A percentile compares a stretch with the other conserved stretches of the same genome.
Conservation (phyloP, 805 yeast species). For the Candida chauliodis region DNA sequence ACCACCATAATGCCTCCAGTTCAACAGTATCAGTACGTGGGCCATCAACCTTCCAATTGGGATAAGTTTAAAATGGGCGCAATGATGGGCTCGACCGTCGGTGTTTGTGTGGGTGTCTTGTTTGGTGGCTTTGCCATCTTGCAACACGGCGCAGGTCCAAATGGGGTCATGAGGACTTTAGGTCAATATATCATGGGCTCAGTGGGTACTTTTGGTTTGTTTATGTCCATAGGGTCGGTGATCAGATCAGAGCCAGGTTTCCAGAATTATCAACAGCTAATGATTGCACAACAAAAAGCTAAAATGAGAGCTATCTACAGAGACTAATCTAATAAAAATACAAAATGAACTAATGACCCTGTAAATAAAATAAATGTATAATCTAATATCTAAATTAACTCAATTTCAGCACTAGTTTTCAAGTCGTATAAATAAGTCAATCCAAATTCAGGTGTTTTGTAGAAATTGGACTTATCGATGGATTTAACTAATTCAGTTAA, state of each 20-base stretch:
- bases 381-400: slow-evolving; percentile 9
- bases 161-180: slow-evolving; percentile 92
- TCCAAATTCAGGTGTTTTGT: slow-evolving; percentile 73
- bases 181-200: slow-evolving; percentile 97
- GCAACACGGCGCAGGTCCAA: slow-evolving; percentile 97
- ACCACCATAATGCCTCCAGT: slow-evolving; percentile 55
- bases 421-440: slow-evolving; percentile 56
- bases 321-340: not conserved
- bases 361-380: slow-evolving; percentile 3
- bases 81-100: slow-evolving; percentile 89
- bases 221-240: slow-evolving; percentile 94
- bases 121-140: slow-evolving; percentile 91
- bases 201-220: slow-evolving; percentile 93
- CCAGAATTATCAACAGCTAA: slow-evolving; percentile 27
- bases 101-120: slow-evolving; percentile 90
- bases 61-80: slow-evolving; percentile 99
- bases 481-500: slow-evolving; percentile 49
- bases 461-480: slow-evolving; percentile 33
- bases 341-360: not conserved
- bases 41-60: slow-evolving; percentile 73
- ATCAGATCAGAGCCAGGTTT: slow-evolving; percentile 66
- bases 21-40: slow-evolving; percentile 55
- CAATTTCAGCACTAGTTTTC: slow-evolving; percentile 15
- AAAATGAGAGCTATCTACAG: slow-evolving; percentile 28
- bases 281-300: slow-evolving; percentile 27